Conservation (phyloP, 441 rosid species). For the Croton setiger region DNA sequence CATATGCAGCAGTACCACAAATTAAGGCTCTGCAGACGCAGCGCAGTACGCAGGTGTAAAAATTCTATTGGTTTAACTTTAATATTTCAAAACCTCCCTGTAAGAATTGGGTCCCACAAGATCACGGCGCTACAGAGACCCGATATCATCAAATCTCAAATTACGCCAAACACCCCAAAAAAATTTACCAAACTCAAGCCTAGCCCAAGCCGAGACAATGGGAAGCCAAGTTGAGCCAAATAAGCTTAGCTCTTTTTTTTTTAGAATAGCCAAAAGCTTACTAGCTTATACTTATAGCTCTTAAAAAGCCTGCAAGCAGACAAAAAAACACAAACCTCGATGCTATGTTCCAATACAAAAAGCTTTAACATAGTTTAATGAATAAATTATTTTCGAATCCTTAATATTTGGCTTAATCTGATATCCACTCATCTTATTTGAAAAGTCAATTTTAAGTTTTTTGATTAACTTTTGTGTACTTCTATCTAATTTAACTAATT, state of each 20-base stretch:
- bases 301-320: neutral
- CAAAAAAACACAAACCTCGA: slow-evolving; percentile 4
- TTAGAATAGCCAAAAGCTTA: too few relatives aligned
- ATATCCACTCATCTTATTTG: too few relatives aligned
- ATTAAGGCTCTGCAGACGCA: slow-evolving; percentile 8
- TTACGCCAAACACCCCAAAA: slow-evolving; percentile 3
- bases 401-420: too few relatives aligned
- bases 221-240: neutral
- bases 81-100: slow-evolving; percentile 2
- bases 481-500: too few relatives aligned
- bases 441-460: too few relatives aligned
- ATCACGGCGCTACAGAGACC: slow-evolving; percentile 18
- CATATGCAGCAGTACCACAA: neutral
- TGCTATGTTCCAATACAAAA: neutral
- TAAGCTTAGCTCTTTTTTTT: too few relatives aligned
- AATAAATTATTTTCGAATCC: too few relatives aligned
- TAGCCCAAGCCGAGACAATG: neutral
- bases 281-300: too few relatives aligned
- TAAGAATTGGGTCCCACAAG: slow-evolving; percentile 20
- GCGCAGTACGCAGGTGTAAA: slow-evolving; percentile 3
- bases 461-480: too few relatives aligned
- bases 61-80: neutral
- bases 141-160: neutral
- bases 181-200: too few relatives aligned
- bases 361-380: too few relatives aligned